Base-by-base conservation (phyloP, 192 early-diverging fungal species). In the Helicostylum pulchrum region DNA sequence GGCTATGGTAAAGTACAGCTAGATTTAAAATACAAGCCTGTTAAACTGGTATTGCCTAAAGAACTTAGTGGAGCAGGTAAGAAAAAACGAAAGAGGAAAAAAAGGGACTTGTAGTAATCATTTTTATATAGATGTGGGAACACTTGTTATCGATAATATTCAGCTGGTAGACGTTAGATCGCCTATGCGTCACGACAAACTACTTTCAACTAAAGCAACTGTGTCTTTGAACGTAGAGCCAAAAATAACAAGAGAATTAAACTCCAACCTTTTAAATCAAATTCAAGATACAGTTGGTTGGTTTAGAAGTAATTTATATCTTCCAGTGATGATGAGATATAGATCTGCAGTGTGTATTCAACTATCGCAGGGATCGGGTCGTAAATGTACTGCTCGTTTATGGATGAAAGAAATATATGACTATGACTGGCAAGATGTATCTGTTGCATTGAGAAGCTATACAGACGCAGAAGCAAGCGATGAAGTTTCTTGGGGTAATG, bases 1-100 rank as follows among this genome's bases (percentile, higher is more conserved):
- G 69, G 69, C 0, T 71, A 61, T 48, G 69, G 69, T 0, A 71
- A 71, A 65, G 17, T 71, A 4, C 26, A 65, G 5, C n/a, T 71
- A 17, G 58, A 54, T 14, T 20, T 71, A 12, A 64, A 59, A 6
- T 71, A 65, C 49, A 71, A 71, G 30, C 69, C 69, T 32, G 55
- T 71, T 17, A 71, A 71, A 42, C 26, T 71, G 30, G 20, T 23
- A 0, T 30, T 71, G 10, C 62, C 69, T 17, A 46, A 43, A 11
- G 31, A 57, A 2, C 32, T 71, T 2, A 17, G 31, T 11, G 69
- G 69, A 15, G 20, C 62, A 47, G 48, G 34, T 66, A 66, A 46
- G 39, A 47, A 12, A 21, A 52, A 9, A 14, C 36, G n/a, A 65
- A 4, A 0, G 11, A 57, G 4, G 19, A 44, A 26, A n/a, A n/a